phyloP scores from a whole-genome alignment of 148 eudicot genomes.

The Nepenthes mirabilis region DNA sequence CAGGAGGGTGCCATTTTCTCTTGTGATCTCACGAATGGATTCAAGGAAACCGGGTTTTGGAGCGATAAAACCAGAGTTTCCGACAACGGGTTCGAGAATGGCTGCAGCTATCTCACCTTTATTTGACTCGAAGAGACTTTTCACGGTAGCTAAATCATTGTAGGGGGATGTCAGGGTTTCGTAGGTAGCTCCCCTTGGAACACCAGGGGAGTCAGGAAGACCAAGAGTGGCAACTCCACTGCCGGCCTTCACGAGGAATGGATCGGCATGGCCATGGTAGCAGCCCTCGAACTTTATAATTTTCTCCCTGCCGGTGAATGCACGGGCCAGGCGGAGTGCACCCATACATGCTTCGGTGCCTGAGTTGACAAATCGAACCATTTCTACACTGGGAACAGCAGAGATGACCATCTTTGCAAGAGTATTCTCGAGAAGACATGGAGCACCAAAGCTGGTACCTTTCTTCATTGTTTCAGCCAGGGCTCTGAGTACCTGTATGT shows the following conservation, averaged over 20 bases:
- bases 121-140: slow-evolving; percentile 43
- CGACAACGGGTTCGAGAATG: slow-evolving; percentile 93
- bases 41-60: slow-evolving; percentile 67
- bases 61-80: slow-evolving; percentile 80
- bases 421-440: slow-evolving; percentile 81
- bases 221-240: slow-evolving; percentile 98
- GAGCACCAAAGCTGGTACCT: slow-evolving; percentile 98
- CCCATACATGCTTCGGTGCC: slow-evolving; percentile 99
- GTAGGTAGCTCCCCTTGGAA: slow-evolving; percentile 64
- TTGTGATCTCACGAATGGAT: slow-evolving; percentile 44
- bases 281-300: slow-evolving; percentile 95
- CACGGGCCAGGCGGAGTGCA: slow-evolving; percentile 87
- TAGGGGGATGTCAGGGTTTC: slow-evolving; percentile 74
- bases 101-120: slow-evolving; percentile 81
- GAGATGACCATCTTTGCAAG: slow-evolving; percentile 92
- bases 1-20: slow-evolving; percentile 63
- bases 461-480: slow-evolving; percentile 92
- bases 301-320: slow-evolving; percentile 67
- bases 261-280: slow-evolving; percentile 97
- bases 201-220: slow-evolving; percentile 94
- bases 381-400: slow-evolving; percentile 93
- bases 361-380: slow-evolving; percentile 97
- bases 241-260: slow-evolving; percentile 88
- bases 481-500: slow-evolving; percentile 77
- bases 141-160: slow-evolving; percentile 51